Evolutionary conservation across 495 filamentous ascomycete species (phyloP), one percentile per base, ranked within the genome.

Genomic region (Penicillium taxi): DNA sequence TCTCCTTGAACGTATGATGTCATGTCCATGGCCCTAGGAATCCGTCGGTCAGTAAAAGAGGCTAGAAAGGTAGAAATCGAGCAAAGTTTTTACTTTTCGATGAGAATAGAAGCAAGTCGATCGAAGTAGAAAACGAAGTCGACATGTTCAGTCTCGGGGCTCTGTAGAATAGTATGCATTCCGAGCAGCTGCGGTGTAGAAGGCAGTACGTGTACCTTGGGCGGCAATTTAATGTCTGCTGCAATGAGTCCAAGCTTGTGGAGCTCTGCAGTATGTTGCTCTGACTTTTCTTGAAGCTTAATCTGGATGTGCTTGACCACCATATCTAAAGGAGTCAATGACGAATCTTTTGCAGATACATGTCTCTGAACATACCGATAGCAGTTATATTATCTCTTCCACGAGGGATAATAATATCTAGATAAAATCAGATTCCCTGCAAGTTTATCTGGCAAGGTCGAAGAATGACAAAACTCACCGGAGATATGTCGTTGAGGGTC

Each of bases 71-170:
- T 9, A 6, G 21, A 14, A 9, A 1, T 16, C 12, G n/a, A 16
- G 8, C n/a, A 4, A 23, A 19, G n/a, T 16, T 14, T 2, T 3
- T 67, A 87, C 78, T 77, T 77, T 57, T 96, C 88, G 19, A 98
- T 76, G 5, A 98, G 68, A n/a, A 96, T 63, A 1, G 79, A 77
- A 2, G 81, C 74, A 23, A 96, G 63, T 13, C 91, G 78, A 61
- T 98, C 85, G 49, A 96, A 95, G 58, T 95, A 94, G 59, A 96
- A 96, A 37, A 94, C 86, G 53, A 95, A 96, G 43, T 96, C 88
- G 44, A 94, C 91, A 26, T 82, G 75, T 8, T 78, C 63, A 1
- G 82, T 90, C 26, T 81, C 72, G 15, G 82, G 84, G 51, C 86
- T 72, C 49, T 90, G 84, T 19, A 98, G 75, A 33, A 96, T 81